Conservation (phyloP, 208 protist species). For the Herpetomonas samuelpessoai region DNA sequence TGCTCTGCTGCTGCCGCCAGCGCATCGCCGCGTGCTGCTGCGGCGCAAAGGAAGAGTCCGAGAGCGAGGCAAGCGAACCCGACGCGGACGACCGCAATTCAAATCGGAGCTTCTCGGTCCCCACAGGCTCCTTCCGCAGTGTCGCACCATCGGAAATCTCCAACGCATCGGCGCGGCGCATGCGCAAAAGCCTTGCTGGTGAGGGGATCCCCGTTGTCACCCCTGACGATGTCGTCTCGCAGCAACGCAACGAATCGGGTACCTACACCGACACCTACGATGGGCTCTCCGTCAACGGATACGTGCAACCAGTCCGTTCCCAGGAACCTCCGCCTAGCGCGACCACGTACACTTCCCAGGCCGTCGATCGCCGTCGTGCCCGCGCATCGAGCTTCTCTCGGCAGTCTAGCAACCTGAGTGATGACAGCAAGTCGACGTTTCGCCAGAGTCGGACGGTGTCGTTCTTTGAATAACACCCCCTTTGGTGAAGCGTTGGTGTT, state of each 20-base stretch:
- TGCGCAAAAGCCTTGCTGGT: neutral
- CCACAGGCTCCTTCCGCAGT: neutral
- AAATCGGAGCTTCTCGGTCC: neutral
- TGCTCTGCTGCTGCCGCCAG: conserved; percentile 12
- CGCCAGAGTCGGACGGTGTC: neutral
- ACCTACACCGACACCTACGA: neutral
- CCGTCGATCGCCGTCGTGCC: neutral
- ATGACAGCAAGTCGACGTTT: neutral
- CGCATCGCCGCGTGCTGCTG: conserved; percentile 1
- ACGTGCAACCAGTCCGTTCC: too few species aligned
- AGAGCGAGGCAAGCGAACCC: neutral
- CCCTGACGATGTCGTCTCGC: too few species aligned
- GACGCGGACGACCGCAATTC: neutral
- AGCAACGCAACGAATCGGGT: neutral
- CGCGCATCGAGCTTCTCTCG: neutral
- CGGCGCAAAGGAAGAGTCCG: conserved; percentile 1
- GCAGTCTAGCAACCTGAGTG: neutral
- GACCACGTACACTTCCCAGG: neutral
- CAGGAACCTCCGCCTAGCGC: too few species aligned
- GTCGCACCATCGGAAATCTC: neutral
- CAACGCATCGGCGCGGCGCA: neutral
- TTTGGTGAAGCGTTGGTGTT: too few species aligned
- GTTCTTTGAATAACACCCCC: conserved; percentile 6
- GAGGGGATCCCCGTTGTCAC: neutral
- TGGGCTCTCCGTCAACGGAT: neutral